Evolutionary conservation across 805 yeast species (phyloP).

Genomic region (Candida koratica): DNA sequence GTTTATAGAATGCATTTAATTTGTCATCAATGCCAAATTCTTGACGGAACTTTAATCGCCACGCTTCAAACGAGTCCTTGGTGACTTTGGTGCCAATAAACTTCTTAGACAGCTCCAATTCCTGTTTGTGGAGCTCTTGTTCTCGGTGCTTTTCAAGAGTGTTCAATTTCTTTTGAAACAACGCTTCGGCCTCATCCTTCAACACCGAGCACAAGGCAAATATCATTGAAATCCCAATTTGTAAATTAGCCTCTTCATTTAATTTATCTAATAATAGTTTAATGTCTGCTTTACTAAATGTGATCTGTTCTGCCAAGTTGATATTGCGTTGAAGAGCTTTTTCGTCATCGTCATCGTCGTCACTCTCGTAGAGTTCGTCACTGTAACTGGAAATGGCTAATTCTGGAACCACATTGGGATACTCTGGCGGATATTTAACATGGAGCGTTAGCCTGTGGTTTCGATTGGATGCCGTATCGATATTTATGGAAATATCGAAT

Average conservation of each 20-base stretch:
- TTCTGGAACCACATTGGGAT: slow-evolving; percentile 78
- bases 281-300: slow-evolving; percentile 49
- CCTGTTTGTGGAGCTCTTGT: slow-evolving; percentile 55
- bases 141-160: slow-evolving; percentile 41
- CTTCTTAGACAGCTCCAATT: slow-evolving; percentile 81
- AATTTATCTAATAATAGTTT: slow-evolving; percentile 36
- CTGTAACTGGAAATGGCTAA: slow-evolving; percentile 40
- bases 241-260: slow-evolving; percentile 64
- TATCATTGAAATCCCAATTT: slow-evolving; percentile 87
- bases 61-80: slow-evolving; percentile 59
- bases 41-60: slow-evolving; percentile 70
- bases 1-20: slow-evolving; percentile 46
- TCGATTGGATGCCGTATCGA: slow-evolving; percentile 66
- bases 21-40: slow-evolving; percentile 70
- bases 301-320: slow-evolving; percentile 54
- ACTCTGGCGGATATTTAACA: slow-evolving; percentile 71
- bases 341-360: slow-evolving; percentile 37
- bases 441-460: slow-evolving; percentile 52
- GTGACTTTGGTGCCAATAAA: slow-evolving; percentile 91
- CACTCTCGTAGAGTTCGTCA: slow-evolving; percentile 22
- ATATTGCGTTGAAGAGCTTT: slow-evolving; percentile 42
- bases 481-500: slow-evolving; percentile 53
- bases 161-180: slow-evolving; percentile 48
- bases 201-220: slow-evolving; percentile 73
- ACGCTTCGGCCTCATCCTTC: slow-evolving; percentile 75